Evolutionary conservation across 495 filamentous ascomycete species (phyloP), one percentile per base, ranked within the genome.

Genomic region (Aspergillus diversus): DNA sequence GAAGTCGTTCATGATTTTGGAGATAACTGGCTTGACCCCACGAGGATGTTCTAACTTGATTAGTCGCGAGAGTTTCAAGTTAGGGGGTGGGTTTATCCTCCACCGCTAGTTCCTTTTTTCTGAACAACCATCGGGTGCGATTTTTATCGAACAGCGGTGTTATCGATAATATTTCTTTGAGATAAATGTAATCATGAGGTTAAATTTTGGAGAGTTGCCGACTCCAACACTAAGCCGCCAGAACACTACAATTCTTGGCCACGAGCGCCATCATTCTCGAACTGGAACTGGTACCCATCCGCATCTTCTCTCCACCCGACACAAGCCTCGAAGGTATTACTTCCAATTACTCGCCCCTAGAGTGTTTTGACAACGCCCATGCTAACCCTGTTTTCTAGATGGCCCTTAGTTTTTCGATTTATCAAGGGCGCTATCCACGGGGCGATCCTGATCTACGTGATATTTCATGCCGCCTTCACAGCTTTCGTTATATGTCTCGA

Each of bases 371-470:
- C 5, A 32, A 17, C 47, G 21, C 17, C 21, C 7, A 35, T 53
- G 39, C 12, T 13, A 7, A 50, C 47, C 9, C 15, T 16, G 21
- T 13, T 31, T 50, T 33, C n/a, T 46, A 87, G 87, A 80, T 90
- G 88, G 86, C 90, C 90, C 7, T 78, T 92, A 27, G 90, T 85
- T 13, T 83, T 92, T 55, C 85, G 90, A 49, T 90, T 92, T 76
- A 83, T 85, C 77, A 92, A 92, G 73, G 90, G 90, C 46, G 86
- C 90, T 33, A 89, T 92, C 59, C 90, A 92, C 74, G 79, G 72
- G 52, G 82, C 80, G 8, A 89, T 92, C 51, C 56, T 89, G 13
- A 8, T 90, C 27, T 85, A 89, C 8, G 85, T 92, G n/a, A 57
- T 80, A 6, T 63, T 88, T 2, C 90, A 92, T 73, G 84, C 87